A percentile compares a stretch with the other conserved stretches of the same genome.
phyloP scores from a whole-genome alignment of 331 rosid genomes.

The Spiraea crenata region DNA sequence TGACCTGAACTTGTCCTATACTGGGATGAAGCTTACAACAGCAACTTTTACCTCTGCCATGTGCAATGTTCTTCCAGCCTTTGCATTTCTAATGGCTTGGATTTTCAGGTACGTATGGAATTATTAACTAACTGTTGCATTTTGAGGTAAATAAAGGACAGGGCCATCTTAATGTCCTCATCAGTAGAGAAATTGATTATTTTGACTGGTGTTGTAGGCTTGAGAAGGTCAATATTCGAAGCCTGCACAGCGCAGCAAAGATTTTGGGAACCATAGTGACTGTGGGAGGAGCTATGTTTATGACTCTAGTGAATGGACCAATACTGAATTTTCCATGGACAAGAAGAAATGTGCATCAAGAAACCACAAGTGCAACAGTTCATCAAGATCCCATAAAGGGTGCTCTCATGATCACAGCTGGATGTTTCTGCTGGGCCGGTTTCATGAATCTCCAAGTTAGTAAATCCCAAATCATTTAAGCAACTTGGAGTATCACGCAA shows the following conservation, averaged over 20 bases:
- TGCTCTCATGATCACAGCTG: constrained; percentile 37
- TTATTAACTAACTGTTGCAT: no score
- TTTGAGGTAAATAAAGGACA: no score
- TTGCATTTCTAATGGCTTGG: constrained; percentile 59
- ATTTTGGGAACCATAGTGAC: constrained; percentile 44
- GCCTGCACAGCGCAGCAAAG: constrained; percentile 37
- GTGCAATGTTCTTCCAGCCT: constrained; percentile 50
- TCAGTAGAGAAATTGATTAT: background rate
- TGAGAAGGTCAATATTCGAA: constrained; percentile 43
- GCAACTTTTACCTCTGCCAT: constrained; percentile 48
- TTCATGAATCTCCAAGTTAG: constrained; percentile 52
- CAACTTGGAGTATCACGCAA: background rate
- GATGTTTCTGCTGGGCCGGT: constrained; percentile 51
- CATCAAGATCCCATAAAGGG: constrained; percentile 45
- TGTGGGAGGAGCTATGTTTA: constrained; percentile 59
- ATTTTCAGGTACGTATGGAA: constrained; percentile 24
- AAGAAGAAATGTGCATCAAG: constrained; percentile 18
- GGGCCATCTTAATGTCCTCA: no score
- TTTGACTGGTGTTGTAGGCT: constrained; percentile 24
- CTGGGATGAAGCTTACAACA: constrained; percentile 54
- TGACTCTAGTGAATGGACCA: constrained; percentile 52
- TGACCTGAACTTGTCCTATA: constrained; percentile 51
- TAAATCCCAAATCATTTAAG: background rate
- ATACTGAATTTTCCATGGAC: constrained; percentile 49
- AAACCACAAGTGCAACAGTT: constrained; percentile 17